Base-by-base conservation (phyloP, 2,329 filamentous ascomycete genomes). In the Talaromyces verruculosus region DNA sequence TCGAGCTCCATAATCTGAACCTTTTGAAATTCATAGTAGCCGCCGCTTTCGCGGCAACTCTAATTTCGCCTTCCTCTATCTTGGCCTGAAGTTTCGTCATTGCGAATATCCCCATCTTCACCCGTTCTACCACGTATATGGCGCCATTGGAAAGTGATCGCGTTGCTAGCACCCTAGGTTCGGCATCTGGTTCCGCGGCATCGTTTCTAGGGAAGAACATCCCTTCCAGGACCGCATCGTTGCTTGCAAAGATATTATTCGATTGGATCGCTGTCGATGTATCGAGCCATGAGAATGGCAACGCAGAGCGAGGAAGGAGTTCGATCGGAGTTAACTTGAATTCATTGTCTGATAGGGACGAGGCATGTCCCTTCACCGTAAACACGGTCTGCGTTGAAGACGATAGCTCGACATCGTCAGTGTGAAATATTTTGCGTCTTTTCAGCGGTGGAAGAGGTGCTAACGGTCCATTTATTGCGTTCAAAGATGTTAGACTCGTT, bases 271-370 rank as follows among this genome's bases (percentile, higher is more conserved):
- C 72, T 0, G 73, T 72, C 0, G 71, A 67, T 3, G 69, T 67
- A 61, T 81, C 77, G 15, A 81, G 71, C 78, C 78, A 81, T 63
- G 75, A 75, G 5, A 81, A 69, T 2, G 78, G 78, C 10, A 81
- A 58, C 28, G 69, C 70, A 4, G 74, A 75, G 51, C 79, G 78
- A 22, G 77, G 74, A 6, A 81, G 66, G 5, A 75, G 65, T 5
- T 73, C 70, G 55, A 81, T 75, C 5, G 79, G 77, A 28, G 74
- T 69, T 15, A 81, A 71, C 19, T 72, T 72, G 45, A 77, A 72
- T 2, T 74, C 72, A 41, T 76, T 73, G 43, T 78, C 74, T 22
- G 75, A 75, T 66, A 75, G 68, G 37, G 78, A 77, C 30, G 74
- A 72, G 22, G 73, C 71, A 59, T 76, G 75, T 64, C 78, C 74